Evolutionary conservation across 192 early-diverging fungal genomes (phyloP).

Genomic region (Piromyces finnis): DNA sequence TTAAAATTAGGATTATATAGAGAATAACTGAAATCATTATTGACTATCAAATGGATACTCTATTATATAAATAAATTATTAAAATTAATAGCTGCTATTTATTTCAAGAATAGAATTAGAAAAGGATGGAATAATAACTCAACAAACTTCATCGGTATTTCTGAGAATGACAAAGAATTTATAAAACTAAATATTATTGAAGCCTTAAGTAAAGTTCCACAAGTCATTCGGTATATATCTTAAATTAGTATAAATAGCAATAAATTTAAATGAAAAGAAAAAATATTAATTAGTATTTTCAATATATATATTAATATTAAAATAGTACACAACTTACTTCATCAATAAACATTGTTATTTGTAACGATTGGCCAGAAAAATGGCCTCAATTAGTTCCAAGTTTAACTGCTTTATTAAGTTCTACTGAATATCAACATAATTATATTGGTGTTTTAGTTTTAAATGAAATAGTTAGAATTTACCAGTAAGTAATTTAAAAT

Average conservation of each 20-base stretch:
- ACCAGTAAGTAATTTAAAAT: conserved; percentile 29
- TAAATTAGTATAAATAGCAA: background rate
- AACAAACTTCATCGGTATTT: conserved; percentile 20
- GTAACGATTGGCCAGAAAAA: conserved; percentile 54
- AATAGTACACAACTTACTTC: conserved; percentile 46
- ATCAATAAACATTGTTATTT: conserved; percentile 55
- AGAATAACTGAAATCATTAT: no score
- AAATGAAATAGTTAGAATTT: conserved; percentile 60
- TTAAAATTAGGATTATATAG: no score
- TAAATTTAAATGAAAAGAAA: no score
- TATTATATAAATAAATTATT: no score
- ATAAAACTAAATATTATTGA: conserved; percentile 58
- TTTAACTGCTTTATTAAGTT: conserved; percentile 44
- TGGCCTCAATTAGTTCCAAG: conserved; percentile 66
- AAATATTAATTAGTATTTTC: no score
- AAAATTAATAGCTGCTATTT: conserved; percentile 53
- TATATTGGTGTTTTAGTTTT: conserved; percentile 65
- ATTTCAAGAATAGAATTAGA: conserved; percentile 73
- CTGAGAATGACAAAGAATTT: conserved; percentile 46
- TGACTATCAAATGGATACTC: no score
- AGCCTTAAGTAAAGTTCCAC: conserved; percentile 49
- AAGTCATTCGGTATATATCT: conserved; percentile 43
- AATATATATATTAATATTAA: no score
- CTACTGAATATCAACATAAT: conserved; percentile 21
- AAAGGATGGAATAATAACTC: conserved; percentile 41